These are phyloP conservation scores for Solanum peruvianum DNA, from an alignment of 257 asterid species.

Conservation along the genomic window DNA sequence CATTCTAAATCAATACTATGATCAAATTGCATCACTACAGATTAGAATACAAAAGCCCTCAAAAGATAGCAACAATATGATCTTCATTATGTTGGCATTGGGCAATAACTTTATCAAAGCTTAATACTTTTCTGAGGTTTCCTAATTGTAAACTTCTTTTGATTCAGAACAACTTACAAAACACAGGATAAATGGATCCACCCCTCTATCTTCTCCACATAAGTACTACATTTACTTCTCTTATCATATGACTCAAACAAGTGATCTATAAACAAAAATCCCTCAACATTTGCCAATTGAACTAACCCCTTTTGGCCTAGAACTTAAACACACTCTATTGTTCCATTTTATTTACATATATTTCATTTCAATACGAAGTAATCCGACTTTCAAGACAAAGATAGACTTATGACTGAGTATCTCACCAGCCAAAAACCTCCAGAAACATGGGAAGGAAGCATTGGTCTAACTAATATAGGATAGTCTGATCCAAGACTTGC, in stretches of 20 bases:
- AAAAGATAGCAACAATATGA: not conserved
- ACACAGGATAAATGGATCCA: too few species aligned
- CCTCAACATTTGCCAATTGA: not conserved
- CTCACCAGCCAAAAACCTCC: conserved; percentile 98
- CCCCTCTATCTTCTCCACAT: not conserved
- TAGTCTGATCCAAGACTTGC: conserved; percentile 31
- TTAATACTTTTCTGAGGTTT: not conserved
- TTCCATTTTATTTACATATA: not conserved
- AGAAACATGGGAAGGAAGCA: conserved; percentile 94
- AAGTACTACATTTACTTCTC: not conserved
- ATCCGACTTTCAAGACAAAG: not conserved
- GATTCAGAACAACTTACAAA: not conserved
- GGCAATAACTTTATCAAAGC: not conserved
- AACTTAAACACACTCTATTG: not conserved
- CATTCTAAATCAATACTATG: not conserved
- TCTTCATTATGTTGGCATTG: not conserved
- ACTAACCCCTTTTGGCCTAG: not conserved
- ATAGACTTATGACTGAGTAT: not conserved
- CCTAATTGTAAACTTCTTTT: not conserved
- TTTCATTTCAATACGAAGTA: not conserved
- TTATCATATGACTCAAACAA: not conserved
- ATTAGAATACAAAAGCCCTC: not conserved
- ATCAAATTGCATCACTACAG: not conserved
- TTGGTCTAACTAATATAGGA: conserved; percentile 53
- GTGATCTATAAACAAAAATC: not conserved